Base-by-base conservation (phyloP, 345 rosid species). In the Rhodamnia argentea region DNA sequence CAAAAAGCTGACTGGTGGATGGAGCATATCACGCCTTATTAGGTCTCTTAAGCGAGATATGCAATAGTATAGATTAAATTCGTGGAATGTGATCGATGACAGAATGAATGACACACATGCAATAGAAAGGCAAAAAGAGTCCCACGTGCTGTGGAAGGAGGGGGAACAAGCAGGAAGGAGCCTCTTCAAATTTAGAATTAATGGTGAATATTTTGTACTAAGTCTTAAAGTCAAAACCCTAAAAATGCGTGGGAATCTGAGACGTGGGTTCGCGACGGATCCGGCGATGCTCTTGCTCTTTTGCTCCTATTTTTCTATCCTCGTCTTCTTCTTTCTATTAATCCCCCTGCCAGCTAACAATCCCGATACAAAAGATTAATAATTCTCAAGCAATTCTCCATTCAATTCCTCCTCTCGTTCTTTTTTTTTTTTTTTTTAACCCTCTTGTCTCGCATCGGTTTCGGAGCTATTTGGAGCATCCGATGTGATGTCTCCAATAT, bases 301-400 rank as follows among this genome's bases (percentile, higher is more conserved):
- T 7, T 29, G 26, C 87, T 87, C 74, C 59, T 58, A 29, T 81
- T 86, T 59, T 87, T 44, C 82, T 64, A 6, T 55, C 23, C 9
- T 53, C 60, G 13, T 60, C 15, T 27, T 47, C 60, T 51, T 57
- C 47, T 14, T 85, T 62, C 52, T 82, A 87, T 86, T 74, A 83
- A 83, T 84, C 64, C 86, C 83, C 85, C 82, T 87, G 92, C 94
- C 94, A 93, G 94, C 94, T 87, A 89, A 90, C 93, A 90, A 87
- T 90, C 90, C 90, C 92, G 58, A 89, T 89, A 50, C 87, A 51
- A 84, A 62, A 2, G 32, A 89, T 87, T 52, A 84, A 47, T 52
- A 82, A 76, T 70, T 32, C 78, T 70, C 78, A 32, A 32, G 44
- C 47, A 9, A 70, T 10, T 70, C 47, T 70, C 78, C 78, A 70